A percentile compares a stretch with the other conserved stretches of the same genome.
phyloP scores from a whole-genome alignment of 2,329 filamentous ascomycete genomes.

The Phoma sp. region DNA sequence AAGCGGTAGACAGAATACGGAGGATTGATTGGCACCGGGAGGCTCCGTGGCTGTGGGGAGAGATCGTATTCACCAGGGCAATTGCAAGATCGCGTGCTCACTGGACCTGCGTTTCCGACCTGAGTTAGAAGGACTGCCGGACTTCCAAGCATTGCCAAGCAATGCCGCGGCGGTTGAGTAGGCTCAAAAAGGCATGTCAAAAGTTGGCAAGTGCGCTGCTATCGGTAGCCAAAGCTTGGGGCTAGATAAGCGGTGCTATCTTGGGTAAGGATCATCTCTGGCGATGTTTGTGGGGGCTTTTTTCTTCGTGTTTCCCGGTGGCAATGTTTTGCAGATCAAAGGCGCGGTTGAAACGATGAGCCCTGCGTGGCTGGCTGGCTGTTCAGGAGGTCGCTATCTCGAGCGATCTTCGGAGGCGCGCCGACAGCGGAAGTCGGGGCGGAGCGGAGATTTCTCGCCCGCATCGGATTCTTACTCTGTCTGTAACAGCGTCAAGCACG shows the following conservation, averaged over 20 bases:
- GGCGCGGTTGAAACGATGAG: neutral
- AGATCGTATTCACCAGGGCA: constrained; percentile 1
- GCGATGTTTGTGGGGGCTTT: neutral
- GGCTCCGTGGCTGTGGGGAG: constrained; percentile 2
- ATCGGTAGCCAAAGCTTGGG: constrained; percentile 8
- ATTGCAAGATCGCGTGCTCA: constrained; percentile 10
- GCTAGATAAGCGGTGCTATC: constrained; percentile 7
- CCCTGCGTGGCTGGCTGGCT: too few species aligned
- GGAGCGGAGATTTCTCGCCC: neutral
- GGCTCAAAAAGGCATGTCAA: constrained; percentile 18
- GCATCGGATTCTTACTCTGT: neutral
- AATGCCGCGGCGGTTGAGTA: constrained; percentile 13
- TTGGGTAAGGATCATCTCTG: constrained; percentile 7
- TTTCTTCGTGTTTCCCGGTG: neutral
- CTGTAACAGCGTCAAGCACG: neutral
- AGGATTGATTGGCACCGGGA: constrained; percentile 17
- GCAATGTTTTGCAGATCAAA: neutral
- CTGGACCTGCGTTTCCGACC: neutral
- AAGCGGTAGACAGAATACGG: neutral
- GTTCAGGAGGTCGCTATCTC: neutral
- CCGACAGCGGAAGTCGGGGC: neutral
- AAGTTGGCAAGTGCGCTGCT: neutral
- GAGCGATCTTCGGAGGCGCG: neutral
- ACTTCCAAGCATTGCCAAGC: constrained; percentile 17
- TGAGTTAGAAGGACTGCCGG: constrained; percentile 7